Evolutionary conservation across 176 grass and related monocot genomes (phyloP), one percentile per base, ranked within the genome.

Genomic region (Raddia distichophylla): DNA sequence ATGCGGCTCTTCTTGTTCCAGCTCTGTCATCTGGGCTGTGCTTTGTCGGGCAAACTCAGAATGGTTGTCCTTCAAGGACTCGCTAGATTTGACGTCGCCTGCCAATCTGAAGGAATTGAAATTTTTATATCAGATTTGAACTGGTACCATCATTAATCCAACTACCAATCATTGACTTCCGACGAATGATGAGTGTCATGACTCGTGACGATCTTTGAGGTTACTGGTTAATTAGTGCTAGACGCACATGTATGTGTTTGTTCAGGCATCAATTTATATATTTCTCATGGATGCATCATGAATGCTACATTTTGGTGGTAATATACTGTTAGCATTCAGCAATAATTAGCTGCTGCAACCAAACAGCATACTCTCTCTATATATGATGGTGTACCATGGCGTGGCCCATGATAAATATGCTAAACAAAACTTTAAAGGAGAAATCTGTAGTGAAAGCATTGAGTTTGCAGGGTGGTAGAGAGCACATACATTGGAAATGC

Each of bases 401-500:
- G 4, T 40, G 37, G 37, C 37, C 17, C 14, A 60, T 65, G n/a
- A 48, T 60, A n/a, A 33, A 81, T 27, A 55, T 27, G 27, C 10
- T 37, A 18, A 85, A 64, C 20, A 52, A 87, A 66, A 51, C 37
- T 27, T 37, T 27, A 27, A 16, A 5, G 69, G 13, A 71, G 6
- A 59, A 51, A 3, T 78, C 5, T 85, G 46, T 47, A 73, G 27
- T 45, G 44, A 80, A 74, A 5, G 17, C 46, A 22, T 44, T 76
- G 37, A 77, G 32, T 40, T 16, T 62, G 46, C 14, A 72, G 46
- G 67, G 58, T 62, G 46, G 32, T 35, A 80, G 59, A 90, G 87
- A 77, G 19, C 43, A 5, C 89, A 79, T 97, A 97, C 94, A 97
- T 89, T 17, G 91, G 91, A 61, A 94, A 97, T 8, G 89, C 91